Percentiles rank a stretch among this genome's conserved stretches.
These are phyloP conservation scores for Verticillium albo-atrum DNA, from an alignment of 2,329 filamentous ascomycete species.

Conservation along the genomic window DNA sequence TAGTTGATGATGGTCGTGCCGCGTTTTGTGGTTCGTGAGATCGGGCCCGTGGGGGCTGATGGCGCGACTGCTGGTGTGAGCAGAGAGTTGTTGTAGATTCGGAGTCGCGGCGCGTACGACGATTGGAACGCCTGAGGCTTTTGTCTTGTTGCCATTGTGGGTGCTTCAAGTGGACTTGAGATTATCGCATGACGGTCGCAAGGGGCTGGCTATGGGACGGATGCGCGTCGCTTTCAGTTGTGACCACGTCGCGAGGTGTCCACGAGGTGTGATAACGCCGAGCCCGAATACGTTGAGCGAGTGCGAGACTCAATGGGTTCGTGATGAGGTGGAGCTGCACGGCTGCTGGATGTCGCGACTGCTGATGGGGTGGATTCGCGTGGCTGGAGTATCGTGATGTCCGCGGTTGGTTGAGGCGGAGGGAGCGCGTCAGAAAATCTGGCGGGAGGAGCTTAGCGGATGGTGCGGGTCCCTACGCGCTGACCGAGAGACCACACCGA, in stretches of 20 bases:
- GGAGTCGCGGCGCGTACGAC: slow-evolving; percentile 85
- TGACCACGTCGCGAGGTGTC: background rate
- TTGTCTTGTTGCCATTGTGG: slow-evolving; percentile 43
- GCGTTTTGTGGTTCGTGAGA: slow-evolving; percentile 87
- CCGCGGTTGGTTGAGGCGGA: background rate
- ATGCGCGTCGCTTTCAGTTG: background rate
- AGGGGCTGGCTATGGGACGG: background rate
- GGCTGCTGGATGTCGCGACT: background rate
- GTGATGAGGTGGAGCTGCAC: background rate
- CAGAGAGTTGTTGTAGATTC: slow-evolving; percentile 87
- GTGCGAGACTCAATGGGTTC: background rate
- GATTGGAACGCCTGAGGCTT: slow-evolving; percentile 83
- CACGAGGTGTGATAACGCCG: background rate
- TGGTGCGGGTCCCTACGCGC: background rate
- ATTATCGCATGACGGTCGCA: background rate
- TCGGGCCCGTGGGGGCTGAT: slow-evolving; percentile 58
- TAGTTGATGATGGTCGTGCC: slow-evolving; percentile 97
- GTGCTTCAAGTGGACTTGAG: background rate
- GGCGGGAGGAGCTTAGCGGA: background rate
- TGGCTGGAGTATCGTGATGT: background rate
- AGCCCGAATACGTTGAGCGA: background rate
- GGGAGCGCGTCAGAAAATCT: background rate
- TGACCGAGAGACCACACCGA: background rate
- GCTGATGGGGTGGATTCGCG: background rate
- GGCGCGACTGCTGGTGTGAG: slow-evolving; percentile 74